Conservation (phyloP, 2,329 filamentous ascomycete genomes). For the Xylaria hypoxylon region DNA sequence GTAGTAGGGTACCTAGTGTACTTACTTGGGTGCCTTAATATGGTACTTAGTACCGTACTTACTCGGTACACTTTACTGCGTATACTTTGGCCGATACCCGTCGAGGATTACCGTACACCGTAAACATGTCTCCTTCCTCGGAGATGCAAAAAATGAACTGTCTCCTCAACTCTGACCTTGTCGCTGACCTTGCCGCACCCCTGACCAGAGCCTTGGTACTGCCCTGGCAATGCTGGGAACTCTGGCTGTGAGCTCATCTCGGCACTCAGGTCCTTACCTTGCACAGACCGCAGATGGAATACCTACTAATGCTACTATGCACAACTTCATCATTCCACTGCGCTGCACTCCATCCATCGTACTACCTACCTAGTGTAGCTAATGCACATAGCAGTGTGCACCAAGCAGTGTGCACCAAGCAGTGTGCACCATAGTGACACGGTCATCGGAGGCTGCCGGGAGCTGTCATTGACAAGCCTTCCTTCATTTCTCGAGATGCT, state of each 20-base stretch:
- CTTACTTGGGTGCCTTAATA: too few species aligned
- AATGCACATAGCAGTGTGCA: too few species aligned
- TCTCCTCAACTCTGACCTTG: conserved; percentile 17
- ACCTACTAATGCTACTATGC: too few species aligned
- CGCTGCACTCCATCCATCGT: conserved; percentile 8
- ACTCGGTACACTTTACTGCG: too few species aligned
- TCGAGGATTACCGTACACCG: neutral
- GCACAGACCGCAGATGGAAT: too few species aligned
- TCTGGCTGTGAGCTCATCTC: conserved; percentile 25
- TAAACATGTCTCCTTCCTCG: conserved; percentile 24
- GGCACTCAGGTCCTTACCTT: conserved; percentile 28
- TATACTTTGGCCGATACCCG: neutral
- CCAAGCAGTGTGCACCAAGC: neutral
- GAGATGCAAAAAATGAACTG: conserved; percentile 35
- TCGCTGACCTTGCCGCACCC: conserved; percentile 14
- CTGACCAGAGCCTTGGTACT: too few species aligned
- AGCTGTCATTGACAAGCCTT: neutral
- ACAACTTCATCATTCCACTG: conserved; percentile 22
- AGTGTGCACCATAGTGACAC: neutral
- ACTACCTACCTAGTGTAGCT: neutral
- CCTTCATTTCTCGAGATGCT: neutral
- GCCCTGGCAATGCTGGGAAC: conserved; percentile 4
- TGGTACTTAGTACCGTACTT: too few species aligned
- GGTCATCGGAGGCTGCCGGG: conserved; percentile 23
- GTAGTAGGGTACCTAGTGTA: too few species aligned